Evolutionary conservation across 2,329 filamentous ascomycete genomes (phyloP), one percentile per base, ranked within the genome.

Genomic region (Venturiaceae sp.): DNA sequence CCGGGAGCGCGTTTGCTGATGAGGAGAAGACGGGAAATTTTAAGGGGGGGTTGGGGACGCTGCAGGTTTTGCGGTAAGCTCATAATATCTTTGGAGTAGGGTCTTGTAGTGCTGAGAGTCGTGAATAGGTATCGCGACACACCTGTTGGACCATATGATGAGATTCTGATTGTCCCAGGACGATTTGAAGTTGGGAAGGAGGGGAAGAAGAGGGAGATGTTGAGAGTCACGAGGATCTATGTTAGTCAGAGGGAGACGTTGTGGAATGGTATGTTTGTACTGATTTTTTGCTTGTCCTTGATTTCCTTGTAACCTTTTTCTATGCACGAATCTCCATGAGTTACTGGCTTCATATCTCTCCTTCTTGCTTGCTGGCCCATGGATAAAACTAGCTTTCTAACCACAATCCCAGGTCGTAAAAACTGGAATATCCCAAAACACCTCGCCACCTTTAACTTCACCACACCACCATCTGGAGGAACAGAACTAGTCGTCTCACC

Each of bases 351-450:
- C n/a, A n/a, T n/a, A n/a, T n/a, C n/a, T n/a, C n/a, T n/a, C n/a
- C n/a, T n/a, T n/a, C n/a, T n/a, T n/a, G n/a, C n/a, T n/a, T n/a
- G n/a, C n/a, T n/a, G n/a, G n/a, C n/a, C n/a, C n/a, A n/a, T n/a
- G n/a, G n/a, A n/a, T n/a, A n/a, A n/a, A n/a, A n/a, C n/a, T n/a
- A n/a, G n/a, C n/a, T n/a, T n/a, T 8, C 50, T 13, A 26, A 36
- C 32, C n/a, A 28, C 13, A 13, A 58, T 28, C 13, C 9, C 23
- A 39, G 57, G 53, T 11, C 32, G 33, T 11, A 7, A 13, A 21
- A 59, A 59, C 34, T 59, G 57, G 57, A 59, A 59, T 37, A 59
- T 59, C 36, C 57, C 57, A 6, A 59, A 59, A 46, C 57, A 59
- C n/a, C 57, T 59, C 21, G 57, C 57, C 6, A 7, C 33, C 7